Conservation (phyloP, 2,329 filamentous ascomycete genomes). For the Epichloe sp. region DNA sequence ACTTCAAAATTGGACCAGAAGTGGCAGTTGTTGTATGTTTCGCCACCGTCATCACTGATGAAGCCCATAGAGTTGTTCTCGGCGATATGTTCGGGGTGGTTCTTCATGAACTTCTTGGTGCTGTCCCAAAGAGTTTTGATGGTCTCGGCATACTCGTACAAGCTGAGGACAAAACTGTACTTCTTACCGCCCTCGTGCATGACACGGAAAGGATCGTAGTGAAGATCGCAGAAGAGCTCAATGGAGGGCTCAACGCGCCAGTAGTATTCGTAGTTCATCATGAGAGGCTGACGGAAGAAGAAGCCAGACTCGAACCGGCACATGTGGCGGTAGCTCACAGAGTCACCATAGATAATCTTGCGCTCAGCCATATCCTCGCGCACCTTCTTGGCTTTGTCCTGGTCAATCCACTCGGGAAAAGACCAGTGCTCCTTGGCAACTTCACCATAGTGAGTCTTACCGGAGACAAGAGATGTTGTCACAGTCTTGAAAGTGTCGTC, state of each 20-base stretch:
- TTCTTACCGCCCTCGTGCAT: conserved; percentile 97
- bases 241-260: conserved; percentile 98
- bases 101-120: conserved; percentile 84
- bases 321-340: conserved; percentile 96
- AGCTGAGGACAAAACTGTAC: conserved; percentile 89
- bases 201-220: conserved; percentile 91
- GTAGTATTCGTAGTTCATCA: conserved; percentile 98
- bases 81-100: conserved; percentile 77
- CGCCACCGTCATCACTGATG: conserved; percentile 79
- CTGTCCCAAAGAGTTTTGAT: conserved; percentile 95
- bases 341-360: conserved; percentile 98
- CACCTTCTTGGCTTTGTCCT: conserved; percentile 80
- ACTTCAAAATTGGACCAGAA: conserved; percentile 99
- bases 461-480: conserved; percentile 79
- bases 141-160: conserved; percentile 94
- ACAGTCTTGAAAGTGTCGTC: conserved; percentile 88
- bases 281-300: conserved; percentile 90
- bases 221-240: conserved; percentile 89
- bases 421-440: conserved; percentile 94
- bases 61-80: conserved; percentile 81
- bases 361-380: conserved; percentile 86
- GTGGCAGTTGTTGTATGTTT: conserved; percentile 94
- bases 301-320: conserved; percentile 98
- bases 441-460: conserved; percentile 78
- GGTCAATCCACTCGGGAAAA: conserved; percentile 89